These are phyloP conservation scores for Fusarium temperatum DNA, from an alignment of 2,329 filamentous ascomycete genomes.

Conservation along the genomic window DNA sequence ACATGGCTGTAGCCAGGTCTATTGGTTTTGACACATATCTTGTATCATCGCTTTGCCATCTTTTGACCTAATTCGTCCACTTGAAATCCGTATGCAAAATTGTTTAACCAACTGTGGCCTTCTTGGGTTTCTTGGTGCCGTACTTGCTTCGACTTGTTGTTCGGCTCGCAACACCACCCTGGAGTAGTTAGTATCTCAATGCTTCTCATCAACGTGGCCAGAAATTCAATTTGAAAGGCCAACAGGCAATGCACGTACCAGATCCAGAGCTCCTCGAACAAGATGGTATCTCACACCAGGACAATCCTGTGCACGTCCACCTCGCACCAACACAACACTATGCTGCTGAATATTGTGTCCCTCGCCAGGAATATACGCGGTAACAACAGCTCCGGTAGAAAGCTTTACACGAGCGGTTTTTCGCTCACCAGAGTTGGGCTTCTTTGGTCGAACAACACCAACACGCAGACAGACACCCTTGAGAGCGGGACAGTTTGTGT, in stretches of 20 bases:
- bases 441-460: constrained; percentile 94
- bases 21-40: constrained; percentile 18
- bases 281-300: constrained; percentile 97
- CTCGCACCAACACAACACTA: constrained; percentile 94
- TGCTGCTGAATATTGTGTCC: constrained; percentile 99
- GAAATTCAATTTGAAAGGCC: not conserved
- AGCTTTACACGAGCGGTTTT: constrained; percentile 94
- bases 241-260: constrained; percentile 69
- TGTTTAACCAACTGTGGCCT: constrained; percentile 64
- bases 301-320: constrained; percentile 94
- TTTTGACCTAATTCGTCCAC: not conserved
- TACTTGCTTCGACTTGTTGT: constrained; percentile 92
- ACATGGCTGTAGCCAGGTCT: constrained; percentile 35
- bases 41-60: not conserved
- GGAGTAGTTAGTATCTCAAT: constrained; percentile 17
- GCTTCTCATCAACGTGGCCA: not conserved
- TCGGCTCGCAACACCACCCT: constrained; percentile 91
- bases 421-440: constrained; percentile 96
- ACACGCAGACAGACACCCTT: constrained; percentile 98
- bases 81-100: not conserved
- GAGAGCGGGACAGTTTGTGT: constrained; percentile 76
- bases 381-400: constrained; percentile 86
- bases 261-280: constrained; percentile 88
- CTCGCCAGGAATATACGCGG: constrained; percentile 95
- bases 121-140: constrained; percentile 98